Evolutionary conservation across 2,329 filamentous ascomycete genomes (phyloP), one percentile per base, ranked within the genome.

Genomic region (Ophiostoma triangulosporum): DNA sequence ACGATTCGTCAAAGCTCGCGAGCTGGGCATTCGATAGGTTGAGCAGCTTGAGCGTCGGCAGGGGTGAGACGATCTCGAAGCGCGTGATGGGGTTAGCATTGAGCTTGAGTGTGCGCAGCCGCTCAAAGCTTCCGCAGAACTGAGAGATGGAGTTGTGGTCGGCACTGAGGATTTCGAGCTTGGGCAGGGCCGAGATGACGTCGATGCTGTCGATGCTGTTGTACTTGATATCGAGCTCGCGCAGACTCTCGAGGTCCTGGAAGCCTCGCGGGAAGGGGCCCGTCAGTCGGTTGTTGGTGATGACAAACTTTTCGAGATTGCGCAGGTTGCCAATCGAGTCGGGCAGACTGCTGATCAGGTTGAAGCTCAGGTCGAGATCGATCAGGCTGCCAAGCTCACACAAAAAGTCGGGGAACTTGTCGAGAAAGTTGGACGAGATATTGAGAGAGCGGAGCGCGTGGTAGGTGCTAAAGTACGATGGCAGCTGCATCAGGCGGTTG

Each of bases 331-430:
- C 88, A 59, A 98, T 86, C 58, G 83, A 73, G 14, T 84, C 81
- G 0, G 90, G 89, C 7, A 98, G 71, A 52, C 73, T 78, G 11
- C 79, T 78, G 57, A 98, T 95, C 38, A 83, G 80, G 65, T 98
- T 98, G 77, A 98, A 98, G 65, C 91, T 97, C 64, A 98, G 81
- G 63, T 98, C 93, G 38, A 98, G 78, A 64, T 98, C 91, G 12
- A 95, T 86, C 46, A 98, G 70, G 43, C 84, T 89, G 59, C 81
- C 81, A 20, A 98, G 71, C 24, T 88, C 77, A 66, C 88, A 91
- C 22, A 98, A 73, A 61, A 95, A 94, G 22, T 83, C 74, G 0
- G 93, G 93, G 58, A 98, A 95, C 38, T 79, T 79, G 54, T 84
- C 83, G 53, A 98, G 76, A 57, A 87, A 90, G 66, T 98, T 98